Base-by-base conservation (phyloP, 1,284 basidiomycete genomes). In the Sphaerobolus stellatus region DNA sequence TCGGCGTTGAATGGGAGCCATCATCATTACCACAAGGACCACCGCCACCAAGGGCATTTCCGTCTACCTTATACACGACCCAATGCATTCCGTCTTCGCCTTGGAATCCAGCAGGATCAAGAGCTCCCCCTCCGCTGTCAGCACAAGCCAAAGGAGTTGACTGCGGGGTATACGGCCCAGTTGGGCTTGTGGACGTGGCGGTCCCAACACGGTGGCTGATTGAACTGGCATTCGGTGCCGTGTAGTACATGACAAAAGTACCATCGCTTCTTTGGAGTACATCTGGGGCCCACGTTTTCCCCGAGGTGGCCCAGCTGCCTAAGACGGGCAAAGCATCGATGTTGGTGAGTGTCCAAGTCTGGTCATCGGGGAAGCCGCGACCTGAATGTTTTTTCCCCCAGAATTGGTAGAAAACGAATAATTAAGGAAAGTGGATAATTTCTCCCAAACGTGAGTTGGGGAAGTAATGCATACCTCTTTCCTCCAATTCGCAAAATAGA, bases 31-130 rank as follows among this genome's bases (percentile, higher is more conserved):
- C 61, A 52, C 63, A 59, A 14, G 61, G 50, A 3, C 63, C 62
- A 14, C 63, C 63, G 16, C 58, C 57, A 22, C 61, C 61, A 18
- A 60, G 48, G n/a, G 51, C 57, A 54, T 57, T 64, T 11, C 63
- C 63, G 31, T 64, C 63, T 13, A 64, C 61, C 54, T 64, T 64
- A 47, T 61, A 64, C 14, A 63, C 57, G 34, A 63, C 51, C 24
- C 58, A 64, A 2, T 51, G 56, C 24, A 52, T 50, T 4, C 62
- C 61, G 22, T 59, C 52, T 3, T 55, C 50, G 27, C 61, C 59
- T 29, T 59, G 52, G 54, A 62, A 63, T 3, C 63, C 62, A 3
- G 62, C 61, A 8, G 63, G 58, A 31, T 64, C 63, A 31, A 64
- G 63, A 1, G 57, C 62, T n/a, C 62, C 62, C 8, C 62, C 63